These are phyloP conservation scores for Trametes sanguinea DNA, from an alignment of 768 basidiomycete species.

Conservation along the genomic window DNA sequence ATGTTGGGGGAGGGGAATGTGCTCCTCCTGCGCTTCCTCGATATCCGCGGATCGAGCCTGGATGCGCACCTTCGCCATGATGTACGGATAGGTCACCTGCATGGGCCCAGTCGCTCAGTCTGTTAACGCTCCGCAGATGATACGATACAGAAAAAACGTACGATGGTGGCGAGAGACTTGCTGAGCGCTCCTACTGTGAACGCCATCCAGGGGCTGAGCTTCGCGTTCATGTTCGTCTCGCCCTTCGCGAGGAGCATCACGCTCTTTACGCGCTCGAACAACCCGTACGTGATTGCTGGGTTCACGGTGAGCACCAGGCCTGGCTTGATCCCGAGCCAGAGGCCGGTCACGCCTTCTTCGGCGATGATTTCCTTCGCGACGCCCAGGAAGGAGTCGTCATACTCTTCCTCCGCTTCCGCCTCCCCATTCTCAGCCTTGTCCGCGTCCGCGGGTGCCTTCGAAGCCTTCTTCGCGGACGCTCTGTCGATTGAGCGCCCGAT, in stretches of 20 bases:
- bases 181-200: constrained; percentile 91
- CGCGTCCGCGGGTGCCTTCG: constrained; percentile 5
- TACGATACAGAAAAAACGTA: constrained; percentile 41
- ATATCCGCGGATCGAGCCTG: constrained; percentile 75
- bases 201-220: constrained; percentile 74
- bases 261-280: constrained; percentile 89
- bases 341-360: constrained; percentile 82
- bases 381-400: constrained; percentile 72
- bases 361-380: constrained; percentile 86
- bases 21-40: constrained; percentile 48
- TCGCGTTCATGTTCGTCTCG: constrained; percentile 39
- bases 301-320: constrained; percentile 95
- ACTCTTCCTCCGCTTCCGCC: constrained; percentile 29
- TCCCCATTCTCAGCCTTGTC: constrained; percentile 18
- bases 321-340: constrained; percentile 94
- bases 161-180: constrained; percentile 95
- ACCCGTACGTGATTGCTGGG: constrained; percentile 96
- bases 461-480: constrained; percentile 15
- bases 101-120: not conserved
- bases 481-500: constrained; percentile 53
- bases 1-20: constrained; percentile 39
- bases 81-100: constrained; percentile 95
- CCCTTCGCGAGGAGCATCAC: constrained; percentile 58
- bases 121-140: not conserved
- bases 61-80: constrained; percentile 95